Evolutionary conservation across 2,329 filamentous ascomycete genomes (phyloP).

Genomic region (Zymoseptoria pseudotritici): DNA sequence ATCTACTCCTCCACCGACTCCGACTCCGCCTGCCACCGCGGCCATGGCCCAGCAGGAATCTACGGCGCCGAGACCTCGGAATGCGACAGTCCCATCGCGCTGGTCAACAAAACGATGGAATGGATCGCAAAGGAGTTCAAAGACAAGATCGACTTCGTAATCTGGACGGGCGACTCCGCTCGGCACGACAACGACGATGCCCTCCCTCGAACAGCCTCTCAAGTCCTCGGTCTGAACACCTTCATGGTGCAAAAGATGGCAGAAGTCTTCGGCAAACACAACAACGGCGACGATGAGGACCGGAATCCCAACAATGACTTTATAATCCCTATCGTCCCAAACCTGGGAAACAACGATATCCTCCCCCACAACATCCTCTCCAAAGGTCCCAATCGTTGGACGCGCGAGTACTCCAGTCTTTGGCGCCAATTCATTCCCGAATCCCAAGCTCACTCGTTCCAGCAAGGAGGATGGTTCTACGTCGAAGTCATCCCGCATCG

Average conservation of each 20-base stretch:
- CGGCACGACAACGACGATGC: conserved; percentile 36
- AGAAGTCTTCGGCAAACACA: conserved; percentile 58
- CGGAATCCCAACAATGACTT: conserved; percentile 51
- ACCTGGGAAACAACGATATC: conserved; percentile 94
- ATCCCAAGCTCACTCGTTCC: conserved; percentile 82
- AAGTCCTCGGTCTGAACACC: conserved; percentile 73
- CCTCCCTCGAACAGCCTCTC: conserved; percentile 64
- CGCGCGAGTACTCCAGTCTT: conserved; percentile 65
- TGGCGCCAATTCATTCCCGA: conserved; percentile 88
- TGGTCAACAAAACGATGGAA: conserved; percentile 81
- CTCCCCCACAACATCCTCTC: conserved; percentile 92
- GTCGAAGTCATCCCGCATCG: conserved; percentile 82
- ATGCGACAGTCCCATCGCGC: conserved; percentile 74
- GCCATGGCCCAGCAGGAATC: conserved; percentile 65
- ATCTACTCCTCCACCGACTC: conserved; percentile 63
- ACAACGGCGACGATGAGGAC: conserved; percentile 41
- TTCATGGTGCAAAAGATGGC: conserved; percentile 68
- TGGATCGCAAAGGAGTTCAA: conserved; percentile 59
- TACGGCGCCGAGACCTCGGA: conserved; percentile 82
- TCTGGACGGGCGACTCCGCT: conserved; percentile 35
- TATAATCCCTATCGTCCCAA: conserved; percentile 75
- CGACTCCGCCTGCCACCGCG: conserved; percentile 69
- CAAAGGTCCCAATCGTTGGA: conserved; percentile 79
- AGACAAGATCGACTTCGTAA: conserved; percentile 33
- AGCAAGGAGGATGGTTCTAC: conserved; percentile 89